Base-by-base conservation (phyloP, 495 filamentous ascomycete species). In the Penicillium herquei region DNA sequence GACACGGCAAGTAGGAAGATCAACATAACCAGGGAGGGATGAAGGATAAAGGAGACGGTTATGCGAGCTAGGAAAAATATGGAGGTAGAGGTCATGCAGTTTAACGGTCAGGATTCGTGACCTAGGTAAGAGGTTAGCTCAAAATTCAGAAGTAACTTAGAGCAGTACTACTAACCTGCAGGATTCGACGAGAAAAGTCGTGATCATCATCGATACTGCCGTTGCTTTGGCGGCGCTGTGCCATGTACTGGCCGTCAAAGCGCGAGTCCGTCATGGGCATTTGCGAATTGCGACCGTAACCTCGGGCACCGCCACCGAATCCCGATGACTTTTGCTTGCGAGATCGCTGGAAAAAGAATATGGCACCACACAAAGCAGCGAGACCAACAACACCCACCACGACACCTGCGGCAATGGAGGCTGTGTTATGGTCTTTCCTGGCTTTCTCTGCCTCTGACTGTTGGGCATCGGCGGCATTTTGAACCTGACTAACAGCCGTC, bases 151-250 rank as follows among this genome's bases (percentile, higher is more conserved):
- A 16, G 1, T 13, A 13, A 3, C 3, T 1, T 7, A 21, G 18
- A 1, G 1, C 21, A 4, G 18, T 94, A 2, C n/a, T 18, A 39
- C 48, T 1, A 39, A 51, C 94, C 85, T 94, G 90, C 67, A 98
- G 80, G 70, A 98, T 96, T 65, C 88, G 88, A 70, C 94, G 84
- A 54, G 94, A 97, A 74, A 97, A 98, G 72, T 98, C 94, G 70
- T 95, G 85, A 73, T 96, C 94, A 69, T 98, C 95, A 62, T 92
- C 93, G 67, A 98, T 98, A 74, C 93, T 97, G 61, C 93, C 94
- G 71, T 93, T 90, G 72, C 94, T 98, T 76, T 93, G 85, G 70
- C 94, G 84, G 65, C 91, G 80, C 60, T 94, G 85, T 53, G 85
- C 84, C 86, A 96, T 89, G 52, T 79, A 81, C 47, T 87, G 84